Conservation (phyloP, 225 moss, liverwort and hornwort genomes). For the Rhytidiadelphus loreus region DNA sequence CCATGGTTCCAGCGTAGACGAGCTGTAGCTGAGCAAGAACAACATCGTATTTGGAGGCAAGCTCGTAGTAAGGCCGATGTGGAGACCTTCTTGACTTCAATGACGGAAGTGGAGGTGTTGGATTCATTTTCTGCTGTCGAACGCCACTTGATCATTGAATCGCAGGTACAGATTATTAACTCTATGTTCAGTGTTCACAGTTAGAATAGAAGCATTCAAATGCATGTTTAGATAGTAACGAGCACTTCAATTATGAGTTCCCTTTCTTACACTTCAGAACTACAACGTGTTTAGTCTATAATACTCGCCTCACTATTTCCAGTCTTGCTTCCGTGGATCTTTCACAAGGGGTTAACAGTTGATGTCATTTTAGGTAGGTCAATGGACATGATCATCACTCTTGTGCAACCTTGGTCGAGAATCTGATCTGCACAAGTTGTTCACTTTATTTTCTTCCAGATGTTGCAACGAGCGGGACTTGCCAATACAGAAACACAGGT, state of each 20-base stretch:
- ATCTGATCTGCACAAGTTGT: not conserved
- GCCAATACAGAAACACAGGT: constrained; percentile 60
- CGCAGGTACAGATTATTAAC: constrained; percentile 48
- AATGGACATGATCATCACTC: not conserved
- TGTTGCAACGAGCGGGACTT: constrained; percentile 74
- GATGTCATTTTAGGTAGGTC: not conserved
- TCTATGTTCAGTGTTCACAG: not conserved
- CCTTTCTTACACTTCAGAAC: not conserved
- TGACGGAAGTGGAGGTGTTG: constrained; percentile 90
- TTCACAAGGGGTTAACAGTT: not conserved
- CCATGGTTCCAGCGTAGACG: constrained; percentile 99
- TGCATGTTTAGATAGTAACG: not conserved
- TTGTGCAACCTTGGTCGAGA: not conserved
- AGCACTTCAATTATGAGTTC: not conserved
- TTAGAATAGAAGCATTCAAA: not conserved
- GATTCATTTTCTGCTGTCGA: constrained; percentile 95
- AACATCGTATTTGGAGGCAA: constrained; percentile 93
- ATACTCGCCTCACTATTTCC: not conserved
- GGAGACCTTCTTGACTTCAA: constrained; percentile 64
- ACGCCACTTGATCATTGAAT: constrained; percentile 72
- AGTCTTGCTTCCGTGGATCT: not conserved
- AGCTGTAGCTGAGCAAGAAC: constrained; percentile 96
- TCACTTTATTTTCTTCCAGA: constrained; percentile 27
- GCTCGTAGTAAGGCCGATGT: constrained; percentile 85
- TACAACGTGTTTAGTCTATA: not conserved